Percentiles rank a stretch among this genome's conserved stretches.
Evolutionary conservation across 2,329 filamentous ascomycete species (phyloP).

Genomic region (Penicillium verrucosum): DNA sequence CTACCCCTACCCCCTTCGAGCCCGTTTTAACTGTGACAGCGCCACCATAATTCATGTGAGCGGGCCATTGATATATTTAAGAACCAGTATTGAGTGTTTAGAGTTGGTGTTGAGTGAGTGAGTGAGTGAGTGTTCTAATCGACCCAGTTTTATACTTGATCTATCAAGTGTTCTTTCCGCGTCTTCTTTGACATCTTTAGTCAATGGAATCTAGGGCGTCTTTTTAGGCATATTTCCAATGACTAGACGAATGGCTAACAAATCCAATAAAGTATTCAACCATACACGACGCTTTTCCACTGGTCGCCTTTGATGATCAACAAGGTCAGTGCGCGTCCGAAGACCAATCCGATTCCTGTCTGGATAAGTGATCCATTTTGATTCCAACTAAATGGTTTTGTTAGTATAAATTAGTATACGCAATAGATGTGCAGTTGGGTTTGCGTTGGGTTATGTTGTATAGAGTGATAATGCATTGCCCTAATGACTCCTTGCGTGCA

Average conservation of each 20-base stretch:
- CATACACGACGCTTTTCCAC: neutral
- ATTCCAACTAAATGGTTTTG: neutral
- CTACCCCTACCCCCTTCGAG: constrained; percentile 11
- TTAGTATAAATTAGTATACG: neutral
- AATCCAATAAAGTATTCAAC: neutral
- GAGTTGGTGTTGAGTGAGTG: constrained; percentile 1
- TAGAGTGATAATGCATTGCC: neutral
- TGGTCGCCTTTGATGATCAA: neutral
- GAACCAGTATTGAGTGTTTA: neutral
- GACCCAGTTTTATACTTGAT: neutral
- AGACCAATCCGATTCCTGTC: neutral
- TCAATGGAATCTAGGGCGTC: neutral
- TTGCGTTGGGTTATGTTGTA: neutral
- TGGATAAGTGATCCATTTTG: neutral
- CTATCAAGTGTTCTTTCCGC: neutral
- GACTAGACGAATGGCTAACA: too few species aligned
- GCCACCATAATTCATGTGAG: neutral
- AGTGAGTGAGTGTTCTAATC: neutral
- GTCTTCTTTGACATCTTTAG: neutral
- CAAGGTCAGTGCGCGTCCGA: neutral
- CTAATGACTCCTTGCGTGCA: neutral
- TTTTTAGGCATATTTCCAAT: neutral
- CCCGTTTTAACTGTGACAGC: neutral
- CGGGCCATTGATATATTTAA: neutral
- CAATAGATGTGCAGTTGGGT: neutral